phyloP scores from a whole-genome alignment of 164 flowering plant species.

The Brasenia schreberi region DNA sequence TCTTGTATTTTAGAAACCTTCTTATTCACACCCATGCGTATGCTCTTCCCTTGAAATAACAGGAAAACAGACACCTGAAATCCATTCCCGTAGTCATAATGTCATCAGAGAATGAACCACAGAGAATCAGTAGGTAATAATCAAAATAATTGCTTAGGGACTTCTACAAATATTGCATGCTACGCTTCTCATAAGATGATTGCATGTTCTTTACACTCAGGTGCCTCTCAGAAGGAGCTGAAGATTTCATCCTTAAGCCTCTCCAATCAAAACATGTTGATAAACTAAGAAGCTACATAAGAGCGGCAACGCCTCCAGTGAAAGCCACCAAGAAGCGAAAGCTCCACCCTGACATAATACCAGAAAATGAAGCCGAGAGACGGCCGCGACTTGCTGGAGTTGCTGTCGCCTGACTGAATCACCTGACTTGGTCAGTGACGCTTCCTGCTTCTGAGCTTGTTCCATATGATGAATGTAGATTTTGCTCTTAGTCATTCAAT shows the following conservation, averaged over 20 bases:
- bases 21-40: background rate
- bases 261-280: constrained; percentile 7
- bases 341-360: constrained; percentile 12
- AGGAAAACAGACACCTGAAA: constrained; percentile 16
- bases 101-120: constrained; percentile 17
- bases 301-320: constrained; percentile 3
- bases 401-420: constrained; percentile 12
- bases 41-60: constrained; percentile 3
- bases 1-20: background rate
- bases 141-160: background rate
- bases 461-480: too few relatives aligned
- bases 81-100: constrained; percentile 19
- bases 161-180: too few relatives aligned
- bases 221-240: constrained; percentile 18
- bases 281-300: constrained; percentile 12
- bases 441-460: too few relatives aligned
- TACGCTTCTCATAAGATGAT: too few relatives aligned
- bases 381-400: constrained; percentile 16
- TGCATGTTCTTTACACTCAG: constrained; percentile 2
- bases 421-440: too few relatives aligned
- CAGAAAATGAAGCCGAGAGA: constrained; percentile 17
- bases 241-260: constrained; percentile 19
- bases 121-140: constrained; percentile 18
- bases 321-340: constrained; percentile 14
- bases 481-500: too few relatives aligned